Conservation (phyloP, 2,329 filamentous ascomycete genomes). For the Penicillium expansum region DNA sequence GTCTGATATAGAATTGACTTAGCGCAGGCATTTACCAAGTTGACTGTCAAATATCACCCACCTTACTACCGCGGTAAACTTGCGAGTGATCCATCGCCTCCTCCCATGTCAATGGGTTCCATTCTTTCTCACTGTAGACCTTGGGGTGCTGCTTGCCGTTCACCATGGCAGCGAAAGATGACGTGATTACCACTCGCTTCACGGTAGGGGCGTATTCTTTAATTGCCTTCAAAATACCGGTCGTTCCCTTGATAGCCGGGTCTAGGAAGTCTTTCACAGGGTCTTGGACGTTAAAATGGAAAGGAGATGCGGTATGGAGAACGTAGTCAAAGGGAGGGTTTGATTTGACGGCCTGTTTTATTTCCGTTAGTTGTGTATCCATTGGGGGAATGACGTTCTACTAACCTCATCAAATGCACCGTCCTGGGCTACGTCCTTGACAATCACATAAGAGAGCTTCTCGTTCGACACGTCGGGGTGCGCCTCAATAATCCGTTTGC, state of each 20-base stretch:
- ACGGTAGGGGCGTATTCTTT: constrained; percentile 63
- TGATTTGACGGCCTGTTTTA: constrained; percentile 52
- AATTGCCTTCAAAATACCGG: constrained; percentile 60
- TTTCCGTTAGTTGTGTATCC: constrained; percentile 5
- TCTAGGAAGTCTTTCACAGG: constrained; percentile 64
- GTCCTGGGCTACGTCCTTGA: constrained; percentile 68
- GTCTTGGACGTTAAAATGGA: constrained; percentile 68
- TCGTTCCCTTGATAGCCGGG: constrained; percentile 62
- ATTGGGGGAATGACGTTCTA: neutral
- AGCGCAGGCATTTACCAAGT: constrained; percentile 1
- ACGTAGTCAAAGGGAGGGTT: constrained; percentile 69
- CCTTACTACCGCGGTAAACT: constrained; percentile 55
- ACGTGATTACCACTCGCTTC: constrained; percentile 69
- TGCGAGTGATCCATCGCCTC: constrained; percentile 37
- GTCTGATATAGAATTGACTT: constrained; percentile 23
- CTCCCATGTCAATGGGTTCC: constrained; percentile 47
- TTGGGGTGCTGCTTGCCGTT: constrained; percentile 42
- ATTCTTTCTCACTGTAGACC: constrained; percentile 39
- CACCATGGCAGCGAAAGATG: constrained; percentile 66
- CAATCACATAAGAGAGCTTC: constrained; percentile 63
- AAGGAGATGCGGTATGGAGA: constrained; percentile 72
- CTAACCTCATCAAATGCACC: constrained; percentile 64
- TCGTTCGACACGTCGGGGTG: constrained; percentile 53
- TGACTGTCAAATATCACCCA: constrained; percentile 16
- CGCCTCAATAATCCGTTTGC: constrained; percentile 57